A percentile compares a stretch with the other conserved stretches of the same genome.
Conservation (phyloP, 371 early-diverging fungal species). For the Mucor piriformis region DNA sequence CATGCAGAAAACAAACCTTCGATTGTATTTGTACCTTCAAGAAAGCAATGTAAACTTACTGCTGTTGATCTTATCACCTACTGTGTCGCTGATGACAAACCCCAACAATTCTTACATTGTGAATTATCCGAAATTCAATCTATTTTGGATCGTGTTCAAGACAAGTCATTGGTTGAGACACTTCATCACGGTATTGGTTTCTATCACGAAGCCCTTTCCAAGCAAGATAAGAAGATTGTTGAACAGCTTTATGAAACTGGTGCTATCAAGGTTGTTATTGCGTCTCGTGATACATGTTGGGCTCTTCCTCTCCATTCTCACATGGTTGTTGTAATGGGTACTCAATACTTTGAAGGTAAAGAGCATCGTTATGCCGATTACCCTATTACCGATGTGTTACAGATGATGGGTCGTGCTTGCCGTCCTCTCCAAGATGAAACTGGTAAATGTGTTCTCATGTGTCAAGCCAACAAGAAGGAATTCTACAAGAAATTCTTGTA, state of each 20-base stretch:
- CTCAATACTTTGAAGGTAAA: conserved; percentile 91
- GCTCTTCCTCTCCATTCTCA: conserved; percentile 77
- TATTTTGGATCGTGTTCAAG: conserved; percentile 67
- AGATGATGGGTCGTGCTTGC: conserved; percentile 95
- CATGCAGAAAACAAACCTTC: conserved; percentile 70
- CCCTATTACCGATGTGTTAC: conserved; percentile 90
- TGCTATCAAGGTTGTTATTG: conserved; percentile 88
- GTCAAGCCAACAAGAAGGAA: conserved; percentile 90
- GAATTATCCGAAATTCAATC: conserved; percentile 65
- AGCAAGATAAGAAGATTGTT: conserved; percentile 74
- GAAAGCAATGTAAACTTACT: conserved; percentile 89
- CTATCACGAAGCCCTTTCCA: conserved; percentile 86
- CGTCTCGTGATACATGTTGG: conserved; percentile 92
- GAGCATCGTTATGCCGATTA: conserved; percentile 96
- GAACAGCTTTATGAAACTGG: conserved; percentile 77
- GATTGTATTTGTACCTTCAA: conserved; percentile 90
- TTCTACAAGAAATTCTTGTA: conserved; percentile 96
- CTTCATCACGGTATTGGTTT: conserved; percentile 87
- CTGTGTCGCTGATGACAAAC: conserved; percentile 72
- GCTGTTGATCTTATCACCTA: conserved; percentile 84
- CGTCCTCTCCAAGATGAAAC: conserved; percentile 69
- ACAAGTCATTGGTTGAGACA: conserved; percentile 72
- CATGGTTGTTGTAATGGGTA: conserved; percentile 95
- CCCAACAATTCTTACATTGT: conserved; percentile 76
- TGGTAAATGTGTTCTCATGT: conserved; percentile 91